Conservation (phyloP, 2,329 filamentous ascomycete genomes). For the Scedosporium apiospermum region DNA sequence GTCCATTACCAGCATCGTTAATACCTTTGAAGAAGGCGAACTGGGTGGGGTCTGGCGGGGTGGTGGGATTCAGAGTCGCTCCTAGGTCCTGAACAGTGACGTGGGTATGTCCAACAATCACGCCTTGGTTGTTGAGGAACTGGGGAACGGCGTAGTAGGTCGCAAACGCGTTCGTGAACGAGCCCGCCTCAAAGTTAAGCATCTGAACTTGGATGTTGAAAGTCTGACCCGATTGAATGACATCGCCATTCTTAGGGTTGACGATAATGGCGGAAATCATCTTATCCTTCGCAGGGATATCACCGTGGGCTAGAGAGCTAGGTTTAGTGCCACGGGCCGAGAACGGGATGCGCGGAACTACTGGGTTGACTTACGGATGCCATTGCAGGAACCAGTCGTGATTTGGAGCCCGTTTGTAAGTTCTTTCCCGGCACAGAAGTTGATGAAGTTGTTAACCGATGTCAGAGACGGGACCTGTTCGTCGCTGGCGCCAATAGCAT, state of each 20-base stretch:
- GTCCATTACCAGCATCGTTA: constrained; percentile 27
- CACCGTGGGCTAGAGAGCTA: constrained; percentile 23
- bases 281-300: constrained; percentile 34
- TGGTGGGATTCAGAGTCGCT: constrained; percentile 28
- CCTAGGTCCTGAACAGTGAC: constrained; percentile 38
- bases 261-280: constrained; percentile 39
- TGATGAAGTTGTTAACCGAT: constrained; percentile 38
- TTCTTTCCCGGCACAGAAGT: constrained; percentile 36
- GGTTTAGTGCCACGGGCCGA: not conserved
- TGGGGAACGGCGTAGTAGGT: constrained; percentile 42
- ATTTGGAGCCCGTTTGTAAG: constrained; percentile 44
- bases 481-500: constrained; percentile 19
- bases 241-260: constrained; percentile 32
- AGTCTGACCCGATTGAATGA: constrained; percentile 26
- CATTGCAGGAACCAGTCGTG: constrained; percentile 42
- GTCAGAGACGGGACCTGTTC: constrained; percentile 13
- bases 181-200: constrained; percentile 33
- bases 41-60: constrained; percentile 31
- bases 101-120: constrained; percentile 37
- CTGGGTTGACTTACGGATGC: constrained; percentile 29
- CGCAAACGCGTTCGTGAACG: constrained; percentile 38
- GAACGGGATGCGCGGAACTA: not conserved
- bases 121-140: constrained; percentile 25
- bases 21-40: constrained; percentile 32
- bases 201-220: constrained; percentile 34